Conservation (phyloP, 2,329 filamentous ascomycete genomes). For the Thermomyces lanuginosus region DNA sequence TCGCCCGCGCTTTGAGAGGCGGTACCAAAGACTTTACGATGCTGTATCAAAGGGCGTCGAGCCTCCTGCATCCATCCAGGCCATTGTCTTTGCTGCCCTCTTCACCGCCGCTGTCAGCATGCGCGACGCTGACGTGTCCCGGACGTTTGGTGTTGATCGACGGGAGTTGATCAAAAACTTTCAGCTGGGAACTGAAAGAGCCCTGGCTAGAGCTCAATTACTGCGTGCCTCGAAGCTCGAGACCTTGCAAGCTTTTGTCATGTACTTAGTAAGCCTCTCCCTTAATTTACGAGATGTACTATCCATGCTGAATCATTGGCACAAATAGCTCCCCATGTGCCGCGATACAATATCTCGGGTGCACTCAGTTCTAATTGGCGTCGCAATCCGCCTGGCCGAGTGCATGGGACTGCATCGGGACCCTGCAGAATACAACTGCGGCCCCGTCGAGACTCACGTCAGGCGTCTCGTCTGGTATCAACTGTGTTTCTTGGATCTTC, state of each 20-base stretch:
- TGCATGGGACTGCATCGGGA: conserved; percentile 64
- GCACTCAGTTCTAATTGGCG: conserved; percentile 55
- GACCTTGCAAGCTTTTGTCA: conserved; percentile 59
- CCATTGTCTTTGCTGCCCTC: conserved; percentile 51
- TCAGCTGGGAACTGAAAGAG: conserved; percentile 49
- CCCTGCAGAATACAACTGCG: conserved; percentile 48
- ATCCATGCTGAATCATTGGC: background rate
- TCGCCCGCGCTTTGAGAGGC: conserved; percentile 46
- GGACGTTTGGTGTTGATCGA: conserved; percentile 42
- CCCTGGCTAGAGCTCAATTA: conserved; percentile 53
- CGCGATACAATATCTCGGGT: conserved; percentile 55
- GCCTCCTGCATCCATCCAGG: conserved; percentile 48
- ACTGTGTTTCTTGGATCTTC: conserved; percentile 58
- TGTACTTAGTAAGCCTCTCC: conserved; percentile 46
- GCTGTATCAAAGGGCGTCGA: conserved; percentile 43
- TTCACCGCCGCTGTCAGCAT: conserved; percentile 55
- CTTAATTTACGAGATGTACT: background rate
- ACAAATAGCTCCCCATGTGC: conserved; percentile 48
- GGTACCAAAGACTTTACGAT: conserved; percentile 51
- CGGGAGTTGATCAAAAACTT: conserved; percentile 44
- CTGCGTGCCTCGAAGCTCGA: conserved; percentile 56
- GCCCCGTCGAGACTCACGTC: conserved; percentile 52
- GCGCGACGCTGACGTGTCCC: conserved; percentile 36
- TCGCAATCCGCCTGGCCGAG: conserved; percentile 56
- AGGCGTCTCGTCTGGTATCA: conserved; percentile 62